Evolutionary conservation across 176 grass and related monocot genomes (phyloP), one percentile per base, ranked within the genome.

Genomic region (Rhynchospora breviuscula): DNA sequence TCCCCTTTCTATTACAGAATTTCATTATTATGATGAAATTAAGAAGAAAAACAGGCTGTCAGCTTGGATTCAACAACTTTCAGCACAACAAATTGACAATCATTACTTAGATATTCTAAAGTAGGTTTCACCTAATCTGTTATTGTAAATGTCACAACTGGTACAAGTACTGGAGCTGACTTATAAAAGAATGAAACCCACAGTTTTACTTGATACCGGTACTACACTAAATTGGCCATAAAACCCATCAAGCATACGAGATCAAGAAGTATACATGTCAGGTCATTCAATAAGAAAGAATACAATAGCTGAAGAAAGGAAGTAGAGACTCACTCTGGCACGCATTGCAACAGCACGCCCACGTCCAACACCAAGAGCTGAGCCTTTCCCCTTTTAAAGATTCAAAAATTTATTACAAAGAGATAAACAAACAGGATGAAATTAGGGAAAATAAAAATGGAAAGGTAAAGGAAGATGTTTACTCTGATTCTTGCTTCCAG

Each of bases 281-380:
- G 31, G 67, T 59, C 18, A 82, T 59, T 49, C 35, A 83, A 23
- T 29, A 66, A 63, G 61, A 80, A 83, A 51, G 14, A 74, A 59
- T 67, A 62, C 46, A 74, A 59, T 67, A 62, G 59, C 15, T 11
- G 9, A 53, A 29, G 44, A 54, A 10, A 51, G 83, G 67, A 43
- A 80, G 23, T 29, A 26, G 18, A 43, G 80, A 85, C 82, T 87
- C 43, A 91, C 89, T 59, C 85, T 85, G 52, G 89, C 89, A 65
- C 89, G 89, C 89, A 91, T 91, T 17, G 84, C 88, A 53, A 91
- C 89, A 61, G 89, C 89, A 78, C 86, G 85, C 11, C 89, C 82
- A 31, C 89, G 86, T 22, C 89, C 89, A 82, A 91, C 89, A 51
- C 89, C 89, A 79, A 91, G 78, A 59, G 89, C n/a, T 26, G 89